Evolutionary conservation across 2,329 filamentous ascomycete genomes (phyloP).

Genomic region (Curvularia sp.): DNA sequence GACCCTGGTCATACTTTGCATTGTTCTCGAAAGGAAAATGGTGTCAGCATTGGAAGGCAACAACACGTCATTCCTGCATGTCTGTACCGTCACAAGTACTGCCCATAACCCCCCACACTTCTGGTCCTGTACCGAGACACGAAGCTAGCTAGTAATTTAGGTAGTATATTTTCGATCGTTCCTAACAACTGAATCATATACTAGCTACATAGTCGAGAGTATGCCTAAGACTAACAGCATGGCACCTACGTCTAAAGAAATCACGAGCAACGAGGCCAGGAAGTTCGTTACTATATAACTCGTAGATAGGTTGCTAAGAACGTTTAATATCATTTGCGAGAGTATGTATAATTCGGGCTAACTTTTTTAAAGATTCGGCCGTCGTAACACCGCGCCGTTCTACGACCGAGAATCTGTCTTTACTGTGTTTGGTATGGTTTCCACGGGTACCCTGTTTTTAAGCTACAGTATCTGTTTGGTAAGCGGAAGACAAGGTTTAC

Average conservation of each 20-base stretch:
- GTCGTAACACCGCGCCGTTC: background rate
- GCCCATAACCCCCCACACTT: background rate
- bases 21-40: too few relatives aligned
- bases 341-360: background rate
- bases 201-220: background rate
- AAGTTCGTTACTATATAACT: background rate
- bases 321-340: background rate
- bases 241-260: background rate
- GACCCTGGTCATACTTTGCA: too few relatives aligned
- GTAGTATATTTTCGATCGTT: background rate
- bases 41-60: background rate
- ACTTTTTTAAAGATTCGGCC: background rate
- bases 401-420: background rate
- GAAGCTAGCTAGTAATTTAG: background rate
- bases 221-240: background rate
- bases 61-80: background rate
- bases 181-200: background rate
- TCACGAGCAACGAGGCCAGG: background rate
- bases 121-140: background rate
- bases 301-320: background rate
- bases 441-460: background rate
- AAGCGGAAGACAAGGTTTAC: background rate
- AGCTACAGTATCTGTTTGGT: background rate
- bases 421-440: background rate
- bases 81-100: background rate